These are phyloP conservation scores for Marsdenia floribunda DNA, from an alignment of 257 asterid genomes.

Conservation along the genomic window DNA sequence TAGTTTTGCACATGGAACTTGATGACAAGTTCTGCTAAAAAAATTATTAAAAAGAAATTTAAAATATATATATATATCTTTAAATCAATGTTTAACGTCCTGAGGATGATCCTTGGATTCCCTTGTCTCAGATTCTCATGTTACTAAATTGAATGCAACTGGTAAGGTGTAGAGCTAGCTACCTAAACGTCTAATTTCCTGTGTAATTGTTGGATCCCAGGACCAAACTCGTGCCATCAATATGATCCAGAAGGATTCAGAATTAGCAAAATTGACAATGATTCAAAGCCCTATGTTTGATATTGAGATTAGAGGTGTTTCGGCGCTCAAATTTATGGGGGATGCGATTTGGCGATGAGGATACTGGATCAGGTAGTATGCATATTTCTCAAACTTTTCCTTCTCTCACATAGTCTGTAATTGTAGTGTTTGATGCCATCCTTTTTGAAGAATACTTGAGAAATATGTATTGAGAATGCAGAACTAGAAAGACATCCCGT, in stretches of 20 bases:
- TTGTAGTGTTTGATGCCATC: neutral
- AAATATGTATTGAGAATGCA: neutral
- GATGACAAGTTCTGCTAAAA: neutral
- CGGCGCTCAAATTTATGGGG: conserved; percentile 67
- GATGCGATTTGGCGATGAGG: conserved; percentile 55
- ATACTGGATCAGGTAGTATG: neutral
- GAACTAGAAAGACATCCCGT: neutral
- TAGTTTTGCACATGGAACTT: neutral
- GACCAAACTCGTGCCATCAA: conserved; percentile 65
- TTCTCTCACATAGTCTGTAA: neutral
- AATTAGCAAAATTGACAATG: conserved; percentile 38
- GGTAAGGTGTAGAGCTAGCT: neutral
- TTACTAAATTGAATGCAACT: conserved; percentile 4
- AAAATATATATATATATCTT: neutral
- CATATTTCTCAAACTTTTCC: neutral
- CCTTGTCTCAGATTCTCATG: neutral
- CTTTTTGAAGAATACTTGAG: neutral
- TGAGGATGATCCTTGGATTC: neutral
- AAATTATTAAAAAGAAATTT: neutral
- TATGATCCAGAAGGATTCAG: conserved; percentile 44
- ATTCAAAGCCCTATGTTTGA: conserved; percentile 54
- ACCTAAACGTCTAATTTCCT: neutral
- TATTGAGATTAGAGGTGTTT: conserved; percentile 65
- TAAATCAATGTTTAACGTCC: neutral
- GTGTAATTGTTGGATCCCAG: conserved; percentile 28